These are phyloP conservation scores for Perilla frutescens DNA, from an alignment of 257 asterid genomes.

Conservation along the genomic window DNA sequence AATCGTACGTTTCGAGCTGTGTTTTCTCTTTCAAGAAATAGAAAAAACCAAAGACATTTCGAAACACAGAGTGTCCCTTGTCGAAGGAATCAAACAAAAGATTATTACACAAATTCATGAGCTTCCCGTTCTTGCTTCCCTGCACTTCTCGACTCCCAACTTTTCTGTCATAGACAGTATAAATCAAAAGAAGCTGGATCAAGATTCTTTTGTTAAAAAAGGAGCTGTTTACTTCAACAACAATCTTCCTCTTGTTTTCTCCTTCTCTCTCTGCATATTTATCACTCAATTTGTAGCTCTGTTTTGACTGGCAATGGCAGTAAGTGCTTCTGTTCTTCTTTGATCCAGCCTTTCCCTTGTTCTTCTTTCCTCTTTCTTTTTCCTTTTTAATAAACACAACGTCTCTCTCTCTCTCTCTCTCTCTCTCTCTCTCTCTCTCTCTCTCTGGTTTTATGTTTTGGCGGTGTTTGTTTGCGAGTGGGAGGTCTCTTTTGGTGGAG, in stretches of 20 bases:
- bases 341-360: constrained; percentile 1
- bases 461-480: constrained; percentile 27
- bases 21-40: constrained; percentile 24
- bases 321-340: constrained; percentile 41
- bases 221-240: constrained; percentile 24
- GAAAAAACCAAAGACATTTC: neutral
- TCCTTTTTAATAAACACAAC: constrained; percentile 5
- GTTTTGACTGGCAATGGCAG: constrained; percentile 51
- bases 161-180: constrained; percentile 35
- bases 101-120: constrained; percentile 36
- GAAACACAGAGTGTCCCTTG: constrained; percentile 36
- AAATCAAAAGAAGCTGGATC: constrained; percentile 20
- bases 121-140: constrained; percentile 42
- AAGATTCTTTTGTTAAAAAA: constrained; percentile 5
- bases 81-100: constrained; percentile 58
- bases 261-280: constrained; percentile 5
- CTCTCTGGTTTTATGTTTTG: neutral
- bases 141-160: constrained; percentile 46
- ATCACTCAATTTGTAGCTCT: constrained; percentile 2
- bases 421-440: constrained; percentile 2
- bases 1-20: constrained; percentile 42
- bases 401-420: neutral
- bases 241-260: constrained; percentile 33
- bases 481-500: constrained; percentile 28
- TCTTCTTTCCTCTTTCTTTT: too few relatives aligned